These are phyloP conservation scores for Medicago ruthenica DNA, from an alignment of 306 rosid genomes.

Conservation along the genomic window DNA sequence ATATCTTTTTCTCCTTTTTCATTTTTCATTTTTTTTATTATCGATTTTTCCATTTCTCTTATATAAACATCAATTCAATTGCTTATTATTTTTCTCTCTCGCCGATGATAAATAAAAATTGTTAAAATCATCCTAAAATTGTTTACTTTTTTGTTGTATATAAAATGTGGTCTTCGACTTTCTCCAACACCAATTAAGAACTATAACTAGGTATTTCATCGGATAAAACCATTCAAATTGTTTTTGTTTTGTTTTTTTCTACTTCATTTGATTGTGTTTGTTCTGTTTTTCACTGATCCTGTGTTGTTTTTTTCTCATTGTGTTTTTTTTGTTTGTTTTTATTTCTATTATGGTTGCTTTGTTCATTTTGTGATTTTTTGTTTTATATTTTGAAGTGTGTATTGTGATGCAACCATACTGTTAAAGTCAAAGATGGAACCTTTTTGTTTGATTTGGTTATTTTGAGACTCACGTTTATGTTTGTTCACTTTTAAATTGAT, in stretches of 20 bases:
- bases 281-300: conserved; percentile 44
- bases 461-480: conserved; percentile 31
- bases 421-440: conserved; percentile 20
- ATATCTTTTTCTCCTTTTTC: background rate
- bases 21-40: background rate
- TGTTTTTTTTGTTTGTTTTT: conserved; percentile 6
- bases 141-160: conserved; percentile 29
- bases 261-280: conserved; percentile 32
- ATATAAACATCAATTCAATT: conserved; percentile 35
- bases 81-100: conserved; percentile 26
- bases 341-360: conserved; percentile 27
- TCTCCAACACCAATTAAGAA: conserved; percentile 62
- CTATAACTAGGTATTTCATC: conserved; percentile 61
- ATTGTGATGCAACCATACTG: conserved; percentile 14
- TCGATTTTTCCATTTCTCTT: conserved; percentile 25
- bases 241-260: conserved; percentile 27
- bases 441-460: conserved; percentile 39
- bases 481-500: conserved; percentile 37
- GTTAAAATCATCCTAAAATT: conserved; percentile 38
- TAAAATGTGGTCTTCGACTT: conserved; percentile 55
- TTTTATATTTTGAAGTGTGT: background rate
- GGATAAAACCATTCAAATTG: conserved; percentile 34
- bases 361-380: too few species aligned
- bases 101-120: background rate
- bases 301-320: conserved; percentile 43